phyloP scores from a whole-genome alignment of 1,139 yeast species.

The Pichia kudriavzevii region DNA sequence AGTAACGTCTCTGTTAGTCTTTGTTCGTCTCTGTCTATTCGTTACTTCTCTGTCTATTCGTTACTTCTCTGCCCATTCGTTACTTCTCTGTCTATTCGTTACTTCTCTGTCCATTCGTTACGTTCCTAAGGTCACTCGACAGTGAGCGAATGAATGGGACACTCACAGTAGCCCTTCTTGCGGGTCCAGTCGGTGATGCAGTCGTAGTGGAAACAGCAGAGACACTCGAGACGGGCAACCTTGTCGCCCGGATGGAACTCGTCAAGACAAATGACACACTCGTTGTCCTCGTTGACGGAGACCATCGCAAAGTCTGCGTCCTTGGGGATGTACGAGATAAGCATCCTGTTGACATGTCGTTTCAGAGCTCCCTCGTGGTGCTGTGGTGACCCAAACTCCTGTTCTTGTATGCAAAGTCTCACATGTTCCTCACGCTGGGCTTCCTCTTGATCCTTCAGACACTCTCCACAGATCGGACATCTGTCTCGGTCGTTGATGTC shows the following conservation, averaged over 20 bases:
- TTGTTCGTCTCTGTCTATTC: too few relatives aligned
- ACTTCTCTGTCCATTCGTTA: not conserved
- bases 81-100: too few relatives aligned
- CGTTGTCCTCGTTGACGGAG: slow-evolving; percentile 38
- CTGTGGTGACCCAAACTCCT: slow-evolving; percentile 62
- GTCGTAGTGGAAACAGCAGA: slow-evolving; percentile 85
- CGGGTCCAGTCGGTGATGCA: slow-evolving; percentile 90
- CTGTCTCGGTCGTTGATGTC: slow-evolving; percentile 35
- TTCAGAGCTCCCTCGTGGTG: slow-evolving; percentile 20
- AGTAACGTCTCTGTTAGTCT: too few relatives aligned
- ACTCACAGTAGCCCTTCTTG: slow-evolving; percentile 75
- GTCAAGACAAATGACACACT: slow-evolving; percentile 91
- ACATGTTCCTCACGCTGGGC: slow-evolving; percentile 59
- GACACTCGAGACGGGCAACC: slow-evolving; percentile 87
- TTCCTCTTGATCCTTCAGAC: slow-evolving; percentile 32
- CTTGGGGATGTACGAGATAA: slow-evolving; percentile 64
- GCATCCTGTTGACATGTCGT: slow-evolving; percentile 65
- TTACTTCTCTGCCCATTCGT: too few relatives aligned
- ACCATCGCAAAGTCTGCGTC: slow-evolving; percentile 9
- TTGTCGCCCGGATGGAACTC: slow-evolving; percentile 79
- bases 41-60: too few relatives aligned
- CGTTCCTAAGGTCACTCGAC: slow-evolving; percentile 5
- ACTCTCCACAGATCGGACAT: slow-evolving; percentile 54
- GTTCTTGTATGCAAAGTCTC: slow-evolving; percentile 54
- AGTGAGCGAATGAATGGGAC: slow-evolving; percentile 68